phyloP scores from a whole-genome alignment of 768 basidiomycete species.

The Suillus subluteus region DNA sequence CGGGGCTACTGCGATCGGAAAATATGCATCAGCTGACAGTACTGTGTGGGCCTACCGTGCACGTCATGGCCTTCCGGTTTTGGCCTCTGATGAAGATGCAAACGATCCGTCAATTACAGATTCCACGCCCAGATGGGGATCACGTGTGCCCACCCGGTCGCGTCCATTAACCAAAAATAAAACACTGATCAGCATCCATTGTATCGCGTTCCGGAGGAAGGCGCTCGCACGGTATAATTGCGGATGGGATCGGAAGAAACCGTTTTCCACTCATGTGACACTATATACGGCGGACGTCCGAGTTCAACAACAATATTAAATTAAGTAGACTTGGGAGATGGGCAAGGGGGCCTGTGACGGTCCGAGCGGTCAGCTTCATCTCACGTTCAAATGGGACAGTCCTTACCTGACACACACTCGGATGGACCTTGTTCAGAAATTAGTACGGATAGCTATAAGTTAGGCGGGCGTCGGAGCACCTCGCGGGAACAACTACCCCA shows the following conservation, averaged over 20 bases:
- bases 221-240: not conserved
- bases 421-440: not conserved
- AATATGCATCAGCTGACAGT: conserved; percentile 21
- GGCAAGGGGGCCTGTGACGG: not conserved
- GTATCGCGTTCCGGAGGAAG: not conserved
- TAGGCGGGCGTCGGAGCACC: conserved; percentile 1
- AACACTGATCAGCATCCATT: not conserved
- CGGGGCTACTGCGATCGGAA: conserved; percentile 12
- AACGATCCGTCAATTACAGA: not conserved
- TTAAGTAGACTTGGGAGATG: not conserved
- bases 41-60: conserved; percentile 6
- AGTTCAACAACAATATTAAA: not conserved
- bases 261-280: not conserved
- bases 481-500: not conserved
- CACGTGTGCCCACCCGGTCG: conserved; percentile 18
- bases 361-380: not conserved
- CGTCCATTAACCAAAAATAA: conserved; percentile 1
- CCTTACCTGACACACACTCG: not conserved
- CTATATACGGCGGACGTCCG: not conserved
- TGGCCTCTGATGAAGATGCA: conserved; percentile 4
- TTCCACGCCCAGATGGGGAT: conserved; percentile 1
- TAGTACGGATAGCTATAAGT: not conserved
- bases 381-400: not conserved
- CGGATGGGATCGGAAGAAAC: conserved; percentile 3
- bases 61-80: conserved; percentile 13